Base-by-base conservation (phyloP, 2,329 filamentous ascomycete genomes). In the Diaporthe destruens region DNA sequence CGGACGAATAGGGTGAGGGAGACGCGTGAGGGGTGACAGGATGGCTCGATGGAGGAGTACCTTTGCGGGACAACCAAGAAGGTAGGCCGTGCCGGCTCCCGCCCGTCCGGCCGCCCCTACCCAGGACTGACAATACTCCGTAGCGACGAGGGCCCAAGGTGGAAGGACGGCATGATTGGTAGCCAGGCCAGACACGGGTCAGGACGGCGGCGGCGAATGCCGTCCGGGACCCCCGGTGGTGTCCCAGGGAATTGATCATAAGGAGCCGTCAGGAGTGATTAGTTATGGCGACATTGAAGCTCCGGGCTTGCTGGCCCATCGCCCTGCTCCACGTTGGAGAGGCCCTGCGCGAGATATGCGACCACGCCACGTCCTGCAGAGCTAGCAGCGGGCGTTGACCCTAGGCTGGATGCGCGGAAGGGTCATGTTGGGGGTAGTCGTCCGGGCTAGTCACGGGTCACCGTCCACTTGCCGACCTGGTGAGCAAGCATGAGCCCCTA, bases 241-340 rank as follows among this genome's bases (percentile, higher is more conserved):
- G 67, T 34, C 55, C 53, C 32, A 36, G 34, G 14, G 14, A 18
- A 61, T 51, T 20, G 42, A 16, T 39, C 42, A 55, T 39, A 59
- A 25, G 25, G 23, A 54, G 54, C 39, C 54, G 47, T 34, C 16
- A 36, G 61, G 29, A 63, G n/a, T 61, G 32, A 42, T 49, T 25
- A 32, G n/a, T 8, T 23, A 29, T 51, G 67, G 36, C 54, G 54
- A 49, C 59, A 61, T 55, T 49, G 20, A 53, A 61, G 25, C 57
- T 47, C 49, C 25, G 61, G 32, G 47, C 59, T 53, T 56, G 61
- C 69, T 71, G 69, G 39, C 61, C 72, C 69, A 67, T 68, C 42
- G 72, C 59, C 42, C 61, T 56, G 72, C 69, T 73, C 72, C 72
- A 73, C 69, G 61, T 63, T 44, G 51, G 23, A 20, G 32, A 49